Evolutionary conservation across 495 filamentous ascomycete species (phyloP), one percentile per base, ranked within the genome.

Genomic region (Aspergillus affinis): DNA sequence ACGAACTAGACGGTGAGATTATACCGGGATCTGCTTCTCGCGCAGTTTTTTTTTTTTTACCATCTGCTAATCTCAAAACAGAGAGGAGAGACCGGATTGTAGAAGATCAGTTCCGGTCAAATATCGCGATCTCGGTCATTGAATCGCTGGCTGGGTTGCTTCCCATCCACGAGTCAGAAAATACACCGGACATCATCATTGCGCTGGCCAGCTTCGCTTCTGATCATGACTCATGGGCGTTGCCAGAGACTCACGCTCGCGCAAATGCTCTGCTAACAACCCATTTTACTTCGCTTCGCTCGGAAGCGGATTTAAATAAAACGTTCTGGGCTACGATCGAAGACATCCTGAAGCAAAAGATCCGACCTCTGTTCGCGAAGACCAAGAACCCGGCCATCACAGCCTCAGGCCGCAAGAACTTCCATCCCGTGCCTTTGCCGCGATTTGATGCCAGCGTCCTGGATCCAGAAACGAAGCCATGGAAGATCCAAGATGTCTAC

Each of bases 321-420:
- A 69, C 61, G 9, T 63, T 70, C 23, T 76, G 73, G 73, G 72
- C 80, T 57, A 77, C 88, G 44, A 67, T 84, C n/a, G 80, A 87
- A n/a, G 69, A 75, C 10, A 71, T 85, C 44, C 76, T 90, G 4
- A 76, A 69, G 41, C 64, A 71, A 4, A 70, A 72, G 53, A 75
- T 93, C n/a, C 83, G 83, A 20, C 86, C 88, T n/a, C 75, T 89
- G 1, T 93, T 92, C 66, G 81, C 82, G n/a, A 83, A 82, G 57
- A 82, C 85, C n/a, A 82, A 78, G 50, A 85, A 86, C 10, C 68
- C 79, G 0, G 76, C 81, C n/a, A 78, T 91, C 60, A 91, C 88
- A 0, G 68, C 79, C 3, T 77, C 81, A 8, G 84, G 86, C 47
- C 75, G 88, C 44, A 87, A 85, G 72, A 81, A 84, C 47, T 79